Evolutionary conservation across 2,329 filamentous ascomycete species (phyloP).

Genomic region (Cercospora sp.): DNA sequence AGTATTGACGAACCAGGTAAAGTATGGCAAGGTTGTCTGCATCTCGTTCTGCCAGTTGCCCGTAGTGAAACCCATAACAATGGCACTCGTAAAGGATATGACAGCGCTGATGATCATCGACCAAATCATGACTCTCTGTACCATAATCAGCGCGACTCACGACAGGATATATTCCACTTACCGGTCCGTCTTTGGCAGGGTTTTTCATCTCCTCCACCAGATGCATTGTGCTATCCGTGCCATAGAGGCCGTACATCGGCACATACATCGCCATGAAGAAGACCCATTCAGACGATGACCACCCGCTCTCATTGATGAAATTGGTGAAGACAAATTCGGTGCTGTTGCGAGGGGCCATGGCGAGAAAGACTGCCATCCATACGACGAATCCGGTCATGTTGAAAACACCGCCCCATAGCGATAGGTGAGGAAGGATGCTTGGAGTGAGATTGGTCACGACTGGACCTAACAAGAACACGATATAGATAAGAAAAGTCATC

Average conservation of each 20-base stretch:
- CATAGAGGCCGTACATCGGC: conserved; percentile 14
- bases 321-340: conserved; percentile 28
- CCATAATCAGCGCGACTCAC: background rate
- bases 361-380: conserved; percentile 26
- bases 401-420: conserved; percentile 38
- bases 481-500: background rate
- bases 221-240: conserved; percentile 13
- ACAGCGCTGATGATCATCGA: conserved; percentile 11
- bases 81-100: background rate
- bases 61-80: conserved; percentile 14
- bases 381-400: conserved; percentile 29
- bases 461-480: conserved; percentile 35
- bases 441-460: conserved; percentile 34
- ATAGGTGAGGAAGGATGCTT: conserved; percentile 38
- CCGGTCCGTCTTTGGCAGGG: conserved; percentile 8
- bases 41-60: conserved; percentile 11
- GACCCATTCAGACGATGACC: conserved; percentile 26
- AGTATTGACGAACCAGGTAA: conserved; percentile 12
- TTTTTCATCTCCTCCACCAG: conserved; percentile 15
- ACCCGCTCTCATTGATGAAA: conserved; percentile 29
- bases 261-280: conserved; percentile 27
- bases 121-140: conserved; percentile 14
- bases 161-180: background rate
- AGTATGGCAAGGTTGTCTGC: conserved; percentile 9
- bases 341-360: conserved; percentile 27